A percentile compares a stretch with the other conserved stretches of the same genome.
These are phyloP conservation scores for Fusarium sarcochroum DNA, from an alignment of 2,329 filamentous ascomycete genomes.

Conservation along the genomic window DNA sequence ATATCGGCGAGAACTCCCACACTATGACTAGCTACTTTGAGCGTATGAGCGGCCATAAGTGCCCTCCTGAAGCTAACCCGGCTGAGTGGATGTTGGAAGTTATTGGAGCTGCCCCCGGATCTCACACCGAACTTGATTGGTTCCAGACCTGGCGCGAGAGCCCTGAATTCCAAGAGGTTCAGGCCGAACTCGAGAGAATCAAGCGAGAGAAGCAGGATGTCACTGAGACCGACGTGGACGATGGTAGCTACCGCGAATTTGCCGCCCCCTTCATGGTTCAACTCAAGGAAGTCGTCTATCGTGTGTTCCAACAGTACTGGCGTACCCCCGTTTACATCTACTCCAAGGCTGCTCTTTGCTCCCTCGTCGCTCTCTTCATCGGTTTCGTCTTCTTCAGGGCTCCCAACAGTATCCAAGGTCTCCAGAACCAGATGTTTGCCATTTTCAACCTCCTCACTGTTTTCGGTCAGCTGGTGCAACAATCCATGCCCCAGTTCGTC, in stretches of 20 bases:
- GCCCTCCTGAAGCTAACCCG: conserved; percentile 79
- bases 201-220: conserved; percentile 62
- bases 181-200: conserved; percentile 70
- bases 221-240: conserved; percentile 53
- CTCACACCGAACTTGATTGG: conserved; percentile 75
- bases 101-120: conserved; percentile 75
- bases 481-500: conserved; percentile 90
- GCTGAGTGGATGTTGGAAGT: conserved; percentile 84
- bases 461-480: conserved; percentile 83
- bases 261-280: conserved; percentile 81
- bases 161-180: conserved; percentile 68
- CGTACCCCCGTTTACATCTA: conserved; percentile 91
- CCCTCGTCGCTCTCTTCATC: conserved; percentile 78
- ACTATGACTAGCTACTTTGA: conserved; percentile 83
- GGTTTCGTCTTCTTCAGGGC: conserved; percentile 85
- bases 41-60: conserved; percentile 75
- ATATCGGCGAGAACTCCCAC: conserved; percentile 79
- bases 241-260: conserved; percentile 77
- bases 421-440: conserved; percentile 89
- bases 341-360: conserved; percentile 80
- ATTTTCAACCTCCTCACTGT: conserved; percentile 88
- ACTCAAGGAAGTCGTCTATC: conserved; percentile 75
- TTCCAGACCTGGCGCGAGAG: conserved; percentile 72
- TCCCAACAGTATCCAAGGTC: conserved; percentile 79
- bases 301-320: conserved; percentile 94